Evolutionary conservation across 768 basidiomycete genomes (phyloP).

Genomic region (Cystofilobasidium macerans): DNA sequence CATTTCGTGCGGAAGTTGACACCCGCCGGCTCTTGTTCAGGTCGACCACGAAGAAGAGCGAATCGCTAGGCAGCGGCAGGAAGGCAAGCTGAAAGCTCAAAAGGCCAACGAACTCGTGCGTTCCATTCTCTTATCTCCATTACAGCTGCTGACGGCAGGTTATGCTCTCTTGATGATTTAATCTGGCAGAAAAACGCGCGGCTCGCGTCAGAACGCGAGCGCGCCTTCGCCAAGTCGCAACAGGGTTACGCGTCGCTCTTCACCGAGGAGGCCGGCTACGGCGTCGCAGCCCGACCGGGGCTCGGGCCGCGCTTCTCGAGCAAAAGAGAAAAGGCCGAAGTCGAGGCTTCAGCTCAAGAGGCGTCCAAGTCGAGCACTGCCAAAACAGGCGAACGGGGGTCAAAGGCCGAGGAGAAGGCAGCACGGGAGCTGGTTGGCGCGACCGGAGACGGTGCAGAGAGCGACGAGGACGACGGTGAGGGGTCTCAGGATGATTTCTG

Average conservation of each 20-base stretch:
- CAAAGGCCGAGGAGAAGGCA: not conserved
- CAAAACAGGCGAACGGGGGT: not conserved
- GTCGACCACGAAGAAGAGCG: conserved; percentile 88
- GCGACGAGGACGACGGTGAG: not conserved
- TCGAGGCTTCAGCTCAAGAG: too few species aligned
- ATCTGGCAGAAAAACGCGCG: conserved; percentile 61
- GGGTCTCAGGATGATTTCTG: conserved; percentile 24
- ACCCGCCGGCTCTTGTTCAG: not conserved
- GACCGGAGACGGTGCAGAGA: not conserved
- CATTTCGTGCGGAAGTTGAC: too few species aligned
- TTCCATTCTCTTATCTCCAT: conserved; percentile 3
- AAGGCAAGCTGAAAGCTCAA: conserved; percentile 45
- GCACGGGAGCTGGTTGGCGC: not conserved
- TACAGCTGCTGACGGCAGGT: not conserved
- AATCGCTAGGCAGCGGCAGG: conserved; percentile 52
- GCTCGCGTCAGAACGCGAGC: conserved; percentile 54
- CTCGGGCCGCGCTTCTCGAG: not conserved
- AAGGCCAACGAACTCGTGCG: conserved; percentile 65
- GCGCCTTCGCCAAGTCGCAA: conserved; percentile 81
- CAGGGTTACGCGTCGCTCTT: conserved; percentile 78
- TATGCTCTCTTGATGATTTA: not conserved
- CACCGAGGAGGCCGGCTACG: conserved; percentile 41
- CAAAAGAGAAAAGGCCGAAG: not conserved
- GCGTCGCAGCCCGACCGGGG: not conserved
- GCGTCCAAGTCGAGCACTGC: not conserved